Conservation (phyloP, 1,284 basidiomycete species). For the Rhodotorula sp. region DNA sequence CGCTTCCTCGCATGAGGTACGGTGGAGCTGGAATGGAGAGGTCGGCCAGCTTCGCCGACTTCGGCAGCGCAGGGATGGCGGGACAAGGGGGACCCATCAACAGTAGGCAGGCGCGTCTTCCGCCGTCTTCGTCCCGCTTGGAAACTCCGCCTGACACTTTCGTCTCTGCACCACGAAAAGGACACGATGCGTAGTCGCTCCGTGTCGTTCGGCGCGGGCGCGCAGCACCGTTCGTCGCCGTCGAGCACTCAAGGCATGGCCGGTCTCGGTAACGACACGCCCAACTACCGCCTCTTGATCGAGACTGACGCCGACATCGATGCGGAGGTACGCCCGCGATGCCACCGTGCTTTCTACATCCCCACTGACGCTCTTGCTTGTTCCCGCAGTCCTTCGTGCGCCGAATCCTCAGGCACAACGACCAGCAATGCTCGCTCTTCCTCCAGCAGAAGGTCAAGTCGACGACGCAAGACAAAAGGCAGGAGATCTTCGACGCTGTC, state of each 20-base stretch:
- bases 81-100: not conserved
- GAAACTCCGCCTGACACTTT: not conserved
- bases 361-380: too few species aligned
- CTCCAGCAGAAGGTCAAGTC: constrained; percentile 33
- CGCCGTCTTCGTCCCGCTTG: too few species aligned
- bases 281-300: constrained; percentile 32
- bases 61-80: not conserved
- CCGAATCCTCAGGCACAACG: constrained; percentile 24
- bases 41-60: not conserved
- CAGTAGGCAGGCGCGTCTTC: not conserved
- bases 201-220: not conserved
- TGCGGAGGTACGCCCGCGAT: constrained; percentile 8
- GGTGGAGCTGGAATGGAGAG: not conserved
- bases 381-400: constrained; percentile 26
- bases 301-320: constrained; percentile 29
- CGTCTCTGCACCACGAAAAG: not conserved
- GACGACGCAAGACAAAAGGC: constrained; percentile 8
- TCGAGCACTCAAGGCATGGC: not conserved
- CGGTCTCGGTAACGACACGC: not conserved
- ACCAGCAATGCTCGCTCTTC: constrained; percentile 38
- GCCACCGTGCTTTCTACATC: too few species aligned
- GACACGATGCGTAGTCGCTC: not conserved
- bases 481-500: constrained; percentile 18
- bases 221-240: not conserved
- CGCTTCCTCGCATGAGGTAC: too few species aligned